phyloP scores from a whole-genome alignment of 1,284 basidiomycete species.

The Ustilago bromivora region DNA sequence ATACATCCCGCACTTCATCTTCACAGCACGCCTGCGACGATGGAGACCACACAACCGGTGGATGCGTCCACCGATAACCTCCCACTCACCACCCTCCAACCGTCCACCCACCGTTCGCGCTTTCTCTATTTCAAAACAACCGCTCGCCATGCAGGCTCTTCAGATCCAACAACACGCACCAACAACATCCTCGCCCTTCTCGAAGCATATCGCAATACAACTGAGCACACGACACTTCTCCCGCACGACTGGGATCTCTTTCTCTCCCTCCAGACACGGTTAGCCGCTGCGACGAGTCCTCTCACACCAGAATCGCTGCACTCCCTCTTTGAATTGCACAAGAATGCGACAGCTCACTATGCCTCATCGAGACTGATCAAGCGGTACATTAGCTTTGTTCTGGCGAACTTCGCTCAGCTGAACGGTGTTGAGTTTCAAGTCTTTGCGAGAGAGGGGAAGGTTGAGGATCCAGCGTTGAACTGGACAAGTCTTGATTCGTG shows the following conservation, averaged over 20 bases:
- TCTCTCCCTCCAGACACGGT: slow-evolving; percentile 30
- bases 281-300: slow-evolving; percentile 23
- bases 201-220: slow-evolving; percentile 23
- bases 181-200: slow-evolving; percentile 25
- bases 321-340: slow-evolving; percentile 42
- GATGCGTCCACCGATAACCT: neutral
- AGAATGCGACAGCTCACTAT: slow-evolving; percentile 23
- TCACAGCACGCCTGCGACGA: neutral
- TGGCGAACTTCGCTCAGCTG: slow-evolving; percentile 24
- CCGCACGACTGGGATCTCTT: slow-evolving; percentile 34
- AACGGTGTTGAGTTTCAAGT: slow-evolving; percentile 10
- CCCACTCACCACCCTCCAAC: slow-evolving; percentile 17
- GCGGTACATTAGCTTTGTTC: slow-evolving; percentile 41
- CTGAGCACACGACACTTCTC: slow-evolving; percentile 3
- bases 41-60: neutral
- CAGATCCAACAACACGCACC: slow-evolving; percentile 21
- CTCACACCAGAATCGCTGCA: slow-evolving; percentile 33
- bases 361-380: slow-evolving; percentile 30
- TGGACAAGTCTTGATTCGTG: slow-evolving; percentile 43
- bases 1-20: neutral
- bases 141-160: slow-evolving; percentile 26
- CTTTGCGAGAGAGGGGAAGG: neutral
- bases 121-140: slow-evolving; percentile 34
- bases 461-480: slow-evolving; percentile 28
- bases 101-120: slow-evolving; percentile 31